These are phyloP conservation scores for Lolium perenne DNA, from an alignment of 176 grass and related monocot species.

Conservation along the genomic window DNA sequence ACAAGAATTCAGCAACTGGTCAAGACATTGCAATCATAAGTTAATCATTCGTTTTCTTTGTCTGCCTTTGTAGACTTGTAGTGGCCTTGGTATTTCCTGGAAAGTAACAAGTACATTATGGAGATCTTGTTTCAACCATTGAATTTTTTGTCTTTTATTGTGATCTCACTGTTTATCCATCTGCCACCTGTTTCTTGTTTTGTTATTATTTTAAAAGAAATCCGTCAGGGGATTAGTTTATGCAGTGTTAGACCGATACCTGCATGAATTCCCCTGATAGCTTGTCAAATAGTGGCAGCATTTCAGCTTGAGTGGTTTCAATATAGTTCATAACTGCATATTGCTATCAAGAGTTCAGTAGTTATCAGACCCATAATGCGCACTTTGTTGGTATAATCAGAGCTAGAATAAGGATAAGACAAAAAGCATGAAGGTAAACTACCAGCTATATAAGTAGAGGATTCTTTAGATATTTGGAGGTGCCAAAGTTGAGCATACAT, in stretches of 20 bases:
- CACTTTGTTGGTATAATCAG: slow-evolving; percentile 17
- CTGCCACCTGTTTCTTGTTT: slow-evolving; percentile 41
- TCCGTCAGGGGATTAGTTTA: not conserved
- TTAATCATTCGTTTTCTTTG: slow-evolving; percentile 42
- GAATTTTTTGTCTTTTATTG: slow-evolving; percentile 44
- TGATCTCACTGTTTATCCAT: slow-evolving; percentile 49
- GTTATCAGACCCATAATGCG: slow-evolving; percentile 1
- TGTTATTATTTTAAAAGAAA: slow-evolving; percentile 21
- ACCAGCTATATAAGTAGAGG: not conserved
- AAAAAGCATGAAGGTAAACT: not conserved
- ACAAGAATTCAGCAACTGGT: slow-evolving; percentile 36
- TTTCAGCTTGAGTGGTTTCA: slow-evolving; percentile 9
- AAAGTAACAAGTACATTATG: slow-evolving; percentile 38
- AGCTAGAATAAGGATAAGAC: slow-evolving; percentile 7
- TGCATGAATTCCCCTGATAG: slow-evolving; percentile 29
- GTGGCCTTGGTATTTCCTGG: slow-evolving; percentile 34
- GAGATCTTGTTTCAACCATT: slow-evolving; percentile 43
- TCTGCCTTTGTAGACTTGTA: not conserved
- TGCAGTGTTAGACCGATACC: slow-evolving; percentile 17
- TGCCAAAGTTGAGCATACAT: slow-evolving; percentile 15
- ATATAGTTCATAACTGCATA: slow-evolving; percentile 1
- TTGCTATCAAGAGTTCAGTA: not conserved
- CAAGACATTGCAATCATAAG: slow-evolving; percentile 32
- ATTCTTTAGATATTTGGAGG: not conserved
- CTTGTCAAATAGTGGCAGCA: slow-evolving; percentile 28